Base-by-base conservation (phyloP, 306 rosid genomes). In the Dalbergia cochinchinensis region DNA sequence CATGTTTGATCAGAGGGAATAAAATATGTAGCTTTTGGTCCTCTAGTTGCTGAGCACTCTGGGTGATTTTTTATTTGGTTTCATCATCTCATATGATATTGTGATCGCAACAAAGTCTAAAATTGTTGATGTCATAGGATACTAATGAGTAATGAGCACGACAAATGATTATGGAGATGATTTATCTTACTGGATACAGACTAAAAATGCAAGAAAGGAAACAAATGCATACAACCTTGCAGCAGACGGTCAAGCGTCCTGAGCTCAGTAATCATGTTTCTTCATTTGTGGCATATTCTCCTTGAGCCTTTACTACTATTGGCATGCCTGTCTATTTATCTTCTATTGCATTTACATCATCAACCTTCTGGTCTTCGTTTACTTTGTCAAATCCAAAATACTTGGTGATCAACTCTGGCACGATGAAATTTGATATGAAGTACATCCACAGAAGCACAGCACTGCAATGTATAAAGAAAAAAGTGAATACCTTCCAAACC, bases 381-480 rank as follows among this genome's bases (percentile, higher is more conserved):
- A 4, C 58, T 66, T 81, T 44, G 47, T 86, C 90, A 15, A 66
- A 72, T 26, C 80, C 78, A 2, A 50, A 87, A 67, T 60, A 44
- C 69, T 86, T 91, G 34, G 79, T 45, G 12, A 89, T 33, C 58
- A 90, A 37, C 11, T 80, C 73, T 9, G 97, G 92, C 78, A 89
- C 90, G 4, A 86, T 8, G 73, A 89, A 89, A 71, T 92, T 87
- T 6, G 90, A 60, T 44, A 86, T 12, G 75, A 81, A 72, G 62
- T 87, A 92, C 5, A 78, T 8, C 8, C 65, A 19, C 9, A 90
- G 55, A 66, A 89, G 90, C 75, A 85, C 63, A 37, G 69, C 92
- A 77, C 94, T 92, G 90, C 65, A 37, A 82, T 11, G 70, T 7
- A 77, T 3, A 50, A 77, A 66, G 9, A 67, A 31, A 16, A 22